Percentiles rank a stretch among this genome's conserved stretches.
These are phyloP conservation scores for Cajanus cajan DNA, from an alignment of 306 rosid genomes.

Conservation along the genomic window DNA sequence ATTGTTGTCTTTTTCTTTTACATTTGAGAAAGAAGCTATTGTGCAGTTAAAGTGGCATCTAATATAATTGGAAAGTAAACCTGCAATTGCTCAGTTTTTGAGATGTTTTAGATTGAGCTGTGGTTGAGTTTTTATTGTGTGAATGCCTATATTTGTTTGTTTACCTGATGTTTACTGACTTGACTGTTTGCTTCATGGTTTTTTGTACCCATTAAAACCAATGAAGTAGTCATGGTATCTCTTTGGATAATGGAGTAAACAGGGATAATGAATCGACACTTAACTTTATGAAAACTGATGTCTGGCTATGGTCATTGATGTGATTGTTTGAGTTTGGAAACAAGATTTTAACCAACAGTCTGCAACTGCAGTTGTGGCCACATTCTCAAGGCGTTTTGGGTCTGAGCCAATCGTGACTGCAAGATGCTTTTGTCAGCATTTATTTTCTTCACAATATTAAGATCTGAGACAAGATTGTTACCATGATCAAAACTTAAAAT, in stretches of 20 bases:
- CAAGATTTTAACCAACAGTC: neutral
- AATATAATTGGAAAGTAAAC: neutral
- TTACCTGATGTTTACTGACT: too few species aligned
- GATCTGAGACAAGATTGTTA: neutral
- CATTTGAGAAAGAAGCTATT: too few species aligned
- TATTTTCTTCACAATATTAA: neutral
- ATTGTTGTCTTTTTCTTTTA: neutral
- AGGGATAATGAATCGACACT: neutral
- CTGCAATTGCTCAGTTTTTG: neutral
- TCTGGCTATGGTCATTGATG: neutral
- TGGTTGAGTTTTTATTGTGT: neutral
- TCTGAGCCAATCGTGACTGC: neutral
- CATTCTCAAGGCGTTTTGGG: neutral
- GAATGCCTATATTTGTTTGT: neutral
- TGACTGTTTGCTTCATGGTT: neutral
- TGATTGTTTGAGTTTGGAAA: neutral
- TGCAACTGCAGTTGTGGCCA: neutral
- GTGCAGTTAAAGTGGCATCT: too few species aligned
- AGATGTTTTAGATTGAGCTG: too few species aligned
- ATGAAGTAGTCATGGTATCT: neutral
- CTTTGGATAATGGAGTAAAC: neutral
- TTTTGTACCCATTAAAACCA: neutral
- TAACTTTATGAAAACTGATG: neutral
- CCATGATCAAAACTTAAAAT: too few species aligned
- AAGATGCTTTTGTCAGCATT: neutral